Conservation (phyloP, 768 basidiomycete species). For the Polyporus arcularius region DNA sequence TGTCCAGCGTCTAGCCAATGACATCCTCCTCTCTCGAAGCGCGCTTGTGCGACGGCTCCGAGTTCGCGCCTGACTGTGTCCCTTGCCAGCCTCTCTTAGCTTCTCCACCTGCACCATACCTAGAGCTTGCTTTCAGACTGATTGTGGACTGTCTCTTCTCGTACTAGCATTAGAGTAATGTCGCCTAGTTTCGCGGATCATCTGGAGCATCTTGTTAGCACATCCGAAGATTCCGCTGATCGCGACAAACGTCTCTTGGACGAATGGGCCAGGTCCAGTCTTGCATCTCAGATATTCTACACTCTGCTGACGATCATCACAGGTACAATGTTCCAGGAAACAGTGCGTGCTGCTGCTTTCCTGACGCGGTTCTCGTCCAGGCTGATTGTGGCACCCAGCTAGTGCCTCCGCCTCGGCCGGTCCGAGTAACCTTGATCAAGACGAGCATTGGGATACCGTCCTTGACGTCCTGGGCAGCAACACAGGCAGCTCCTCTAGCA, state of each 20-base stretch:
- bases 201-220: slow-evolving; percentile 20
- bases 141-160: too few relatives aligned
- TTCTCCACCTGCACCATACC: too few relatives aligned
- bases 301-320: neutral
- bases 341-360: neutral
- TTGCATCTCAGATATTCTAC: neutral
- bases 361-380: neutral
- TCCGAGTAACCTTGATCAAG: slow-evolving; percentile 8
- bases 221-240: slow-evolving; percentile 25
- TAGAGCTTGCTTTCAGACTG: too few relatives aligned
- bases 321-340: neutral
- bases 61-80: too few relatives aligned
- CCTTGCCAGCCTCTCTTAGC: too few relatives aligned
- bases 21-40: too few relatives aligned
- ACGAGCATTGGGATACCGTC: slow-evolving; percentile 23
- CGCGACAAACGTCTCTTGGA: slow-evolving; percentile 27
- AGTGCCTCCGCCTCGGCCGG: neutral
- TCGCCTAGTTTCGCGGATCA: slow-evolving; percentile 11
- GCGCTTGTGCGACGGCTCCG: neutral
- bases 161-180: neutral
- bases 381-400: neutral
- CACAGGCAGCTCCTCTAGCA: neutral
- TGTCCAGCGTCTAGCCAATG: too few relatives aligned
- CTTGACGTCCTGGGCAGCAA: slow-evolving; percentile 15
- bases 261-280: slow-evolving; percentile 29